Evolutionary conservation across 1,284 basidiomycete genomes (phyloP), one percentile per base, ranked within the genome.

Genomic region (Athelia psychrophila): DNA sequence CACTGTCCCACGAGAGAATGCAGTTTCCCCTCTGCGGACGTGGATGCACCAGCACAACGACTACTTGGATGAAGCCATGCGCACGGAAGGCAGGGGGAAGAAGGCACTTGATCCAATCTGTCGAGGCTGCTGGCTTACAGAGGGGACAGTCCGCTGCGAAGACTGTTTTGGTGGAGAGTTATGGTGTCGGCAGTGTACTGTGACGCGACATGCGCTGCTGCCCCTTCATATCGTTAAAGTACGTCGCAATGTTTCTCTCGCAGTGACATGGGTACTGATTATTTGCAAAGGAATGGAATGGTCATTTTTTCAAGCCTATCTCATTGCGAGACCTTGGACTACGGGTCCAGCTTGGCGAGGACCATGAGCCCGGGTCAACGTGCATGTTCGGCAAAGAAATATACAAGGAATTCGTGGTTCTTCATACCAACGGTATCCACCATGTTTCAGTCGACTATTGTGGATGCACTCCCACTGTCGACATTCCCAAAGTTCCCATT

Each of bases 371-470:
- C 23, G 1, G 30, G 35, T 3, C 24, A 20, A 2, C 64, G 64
- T 33, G 23, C 46, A 2, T 55, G 48, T 16, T 51, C 59, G 8
- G 18, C 22, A 8, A 8, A 9, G 4, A 53, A 1, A 56, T 52
- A 54, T 20, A 35, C 27, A n/a, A 16, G n/a, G 8, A 32, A 16
- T 69, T 73, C 44, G 52, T 63, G 1, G 57, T 71, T 3, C 44
- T 74, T 12, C 57, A 72, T 51, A 56, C 51, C 6, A 64, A 61
- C 36, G 69, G 70, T 1, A 56, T 73, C 18, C 68, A 70, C 45
- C 25, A 58, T 1, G 59, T 72, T 3, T 50, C 47, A 2, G 23
- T 74, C 2, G 53, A 67, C 40, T 71, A 61, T 51, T 74, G 71
- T 48, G 59, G 55, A 0, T 74, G 71, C 56, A n/a, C n/a, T n/a